Evolutionary conservation across 225 moss, liverwort and hornwort genomes (phyloP).

Genomic region (Anthoceros angustus): DNA sequence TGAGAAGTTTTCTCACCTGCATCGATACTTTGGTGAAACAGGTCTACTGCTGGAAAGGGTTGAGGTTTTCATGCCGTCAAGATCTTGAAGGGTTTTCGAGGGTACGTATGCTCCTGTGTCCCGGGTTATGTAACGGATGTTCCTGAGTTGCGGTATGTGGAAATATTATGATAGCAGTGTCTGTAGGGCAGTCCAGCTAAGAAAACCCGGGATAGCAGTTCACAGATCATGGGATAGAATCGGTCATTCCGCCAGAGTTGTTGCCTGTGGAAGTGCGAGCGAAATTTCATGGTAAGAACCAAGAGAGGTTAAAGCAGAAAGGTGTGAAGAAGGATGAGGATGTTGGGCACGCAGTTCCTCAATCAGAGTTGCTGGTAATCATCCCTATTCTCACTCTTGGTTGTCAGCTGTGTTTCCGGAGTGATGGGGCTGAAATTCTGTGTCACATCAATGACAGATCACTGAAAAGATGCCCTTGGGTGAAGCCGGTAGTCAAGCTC

Average conservation of each 20-base stretch:
- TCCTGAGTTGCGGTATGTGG: background rate
- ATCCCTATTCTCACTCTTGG: too few species aligned
- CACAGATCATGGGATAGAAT: slow-evolving; percentile 77
- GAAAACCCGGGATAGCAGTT: slow-evolving; percentile 21
- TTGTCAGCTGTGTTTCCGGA: too few species aligned
- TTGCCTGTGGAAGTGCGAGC: slow-evolving; percentile 48
- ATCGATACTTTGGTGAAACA: slow-evolving; percentile 6
- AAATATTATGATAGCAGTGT: background rate
- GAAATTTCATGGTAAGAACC: slow-evolving; percentile 60
- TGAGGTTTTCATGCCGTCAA: slow-evolving; percentile 85
- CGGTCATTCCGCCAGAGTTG: slow-evolving; percentile 78
- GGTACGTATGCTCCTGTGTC: slow-evolving; percentile 11
- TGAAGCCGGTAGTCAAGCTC: too few species aligned
- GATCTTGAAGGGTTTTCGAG: slow-evolving; percentile 88
- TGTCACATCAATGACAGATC: too few species aligned
- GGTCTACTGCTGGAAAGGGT: slow-evolving; percentile 97
- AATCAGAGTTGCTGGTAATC: background rate
- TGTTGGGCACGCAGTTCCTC: slow-evolving; percentile 1
- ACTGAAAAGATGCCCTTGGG: too few species aligned
- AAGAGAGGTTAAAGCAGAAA: slow-evolving; percentile 65
- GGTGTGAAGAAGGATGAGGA: slow-evolving; percentile 85
- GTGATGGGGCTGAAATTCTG: too few species aligned
- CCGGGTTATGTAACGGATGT: background rate
- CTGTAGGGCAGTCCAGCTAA: too few species aligned
- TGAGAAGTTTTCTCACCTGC: slow-evolving; percentile 5